These are phyloP conservation scores for Trichophyton mentagrophytes DNA, from an alignment of 2,329 filamentous ascomycete species.

Conservation along the genomic window DNA sequence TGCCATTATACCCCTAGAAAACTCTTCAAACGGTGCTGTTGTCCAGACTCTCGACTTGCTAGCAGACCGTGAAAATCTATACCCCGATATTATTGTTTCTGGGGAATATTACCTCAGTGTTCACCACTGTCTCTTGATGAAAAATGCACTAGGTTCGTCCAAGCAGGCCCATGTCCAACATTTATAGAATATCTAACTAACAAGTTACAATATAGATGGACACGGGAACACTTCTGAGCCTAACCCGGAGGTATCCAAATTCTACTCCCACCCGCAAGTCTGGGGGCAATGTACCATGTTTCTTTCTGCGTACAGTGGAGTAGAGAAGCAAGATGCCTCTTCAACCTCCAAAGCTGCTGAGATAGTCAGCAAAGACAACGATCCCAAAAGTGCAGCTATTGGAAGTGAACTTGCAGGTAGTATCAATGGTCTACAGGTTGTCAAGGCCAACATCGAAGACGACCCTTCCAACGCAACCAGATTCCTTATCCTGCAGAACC, in stretches of 20 bases:
- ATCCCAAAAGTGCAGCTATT: constrained; percentile 57
- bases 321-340: constrained; percentile 71
- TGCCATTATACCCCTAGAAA: constrained; percentile 89
- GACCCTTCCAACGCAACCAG: constrained; percentile 35
- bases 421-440: constrained; percentile 52
- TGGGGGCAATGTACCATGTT: constrained; percentile 82
- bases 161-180: neutral
- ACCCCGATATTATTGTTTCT: constrained; percentile 59
- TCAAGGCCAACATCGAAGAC: constrained; percentile 42
- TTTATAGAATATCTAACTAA: neutral
- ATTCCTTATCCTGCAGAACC: constrained; percentile 34
- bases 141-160: constrained; percentile 12
- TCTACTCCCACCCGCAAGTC: constrained; percentile 92
- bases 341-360: constrained; percentile 79
- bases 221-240: neutral
- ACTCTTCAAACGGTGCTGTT: constrained; percentile 88
- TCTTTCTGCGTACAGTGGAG: constrained; percentile 54
- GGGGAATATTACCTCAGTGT: constrained; percentile 79
- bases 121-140: constrained; percentile 68
- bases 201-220: neutral
- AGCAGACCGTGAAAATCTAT: constrained; percentile 55
- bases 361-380: constrained; percentile 50
- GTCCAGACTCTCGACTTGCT: constrained; percentile 82
- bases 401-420: constrained; percentile 61
- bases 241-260: constrained; percentile 49